Conservation (phyloP, 257 asterid species). For the Oldenlandia corymbosa region DNA sequence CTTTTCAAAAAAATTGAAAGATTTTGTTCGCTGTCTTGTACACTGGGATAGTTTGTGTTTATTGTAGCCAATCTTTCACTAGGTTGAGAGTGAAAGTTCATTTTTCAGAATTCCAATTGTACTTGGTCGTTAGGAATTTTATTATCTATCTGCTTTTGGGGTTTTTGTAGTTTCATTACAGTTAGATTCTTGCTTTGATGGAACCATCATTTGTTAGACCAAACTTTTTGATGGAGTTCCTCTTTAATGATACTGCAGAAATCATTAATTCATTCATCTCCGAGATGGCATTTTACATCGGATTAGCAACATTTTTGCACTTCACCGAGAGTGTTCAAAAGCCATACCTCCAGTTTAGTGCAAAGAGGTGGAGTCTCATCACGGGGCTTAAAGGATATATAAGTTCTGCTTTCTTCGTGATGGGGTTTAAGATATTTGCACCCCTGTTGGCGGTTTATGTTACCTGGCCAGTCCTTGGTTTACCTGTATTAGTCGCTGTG, state of each 20-base stretch:
- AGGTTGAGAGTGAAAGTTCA: no score
- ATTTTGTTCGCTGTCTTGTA: background rate
- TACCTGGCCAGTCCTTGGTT: constrained; percentile 75
- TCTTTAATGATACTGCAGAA: constrained; percentile 53
- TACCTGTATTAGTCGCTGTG: constrained; percentile 62
- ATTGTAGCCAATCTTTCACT: background rate
- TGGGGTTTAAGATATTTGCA: constrained; percentile 70
- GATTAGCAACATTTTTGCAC: constrained; percentile 57
- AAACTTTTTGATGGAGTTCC: constrained; percentile 1
- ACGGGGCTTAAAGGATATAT: constrained; percentile 85
- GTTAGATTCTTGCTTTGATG: background rate
- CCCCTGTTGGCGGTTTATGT: constrained; percentile 64
- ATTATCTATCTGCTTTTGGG: background rate
- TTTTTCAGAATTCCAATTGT: background rate
- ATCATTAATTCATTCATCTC: constrained; percentile 43
- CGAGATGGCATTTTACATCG: constrained; percentile 65
- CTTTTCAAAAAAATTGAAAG: background rate
- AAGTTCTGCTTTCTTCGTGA: constrained; percentile 47
- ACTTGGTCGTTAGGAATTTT: background rate
- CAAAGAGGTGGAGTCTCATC: constrained; percentile 93
- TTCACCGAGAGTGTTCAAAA: constrained; percentile 62
- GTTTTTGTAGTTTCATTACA: background rate
- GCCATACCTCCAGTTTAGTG: constrained; percentile 82
- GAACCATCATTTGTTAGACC: background rate
- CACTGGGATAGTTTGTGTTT: background rate